Conservation (phyloP, 306 rosid genomes). For the Lablab purpureus region DNA sequence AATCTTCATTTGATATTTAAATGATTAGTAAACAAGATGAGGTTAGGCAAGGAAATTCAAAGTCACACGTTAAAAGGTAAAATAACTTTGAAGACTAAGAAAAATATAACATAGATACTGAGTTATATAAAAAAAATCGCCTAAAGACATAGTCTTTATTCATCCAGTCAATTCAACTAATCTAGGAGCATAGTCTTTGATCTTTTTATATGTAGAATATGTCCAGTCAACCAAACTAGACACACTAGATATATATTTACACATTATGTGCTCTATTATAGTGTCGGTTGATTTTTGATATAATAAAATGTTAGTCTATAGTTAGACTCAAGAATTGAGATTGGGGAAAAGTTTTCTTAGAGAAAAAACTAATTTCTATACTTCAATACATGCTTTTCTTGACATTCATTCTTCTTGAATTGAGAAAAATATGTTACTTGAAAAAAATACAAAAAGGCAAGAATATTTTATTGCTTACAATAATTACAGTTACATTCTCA, state of each 20-base stretch:
- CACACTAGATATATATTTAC: conserved; percentile 6
- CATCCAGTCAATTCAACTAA: not conserved
- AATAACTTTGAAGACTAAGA: conserved; percentile 20
- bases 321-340: not conserved
- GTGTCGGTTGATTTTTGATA: not conserved
- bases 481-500: too few species aligned
- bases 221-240: conserved; percentile 2
- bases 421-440: not conserved
- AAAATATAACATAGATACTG: conserved; percentile 5
- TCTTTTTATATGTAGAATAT: conserved; percentile 26
- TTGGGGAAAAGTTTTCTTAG: not conserved
- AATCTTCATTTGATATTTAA: conserved; percentile 18
- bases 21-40: conserved; percentile 9
- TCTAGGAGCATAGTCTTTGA: not conserved
- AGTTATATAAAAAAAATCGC: conserved; percentile 10
- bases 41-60: conserved; percentile 13
- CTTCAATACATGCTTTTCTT: not conserved
- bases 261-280: not conserved
- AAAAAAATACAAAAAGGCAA: too few species aligned
- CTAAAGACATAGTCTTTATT: conserved; percentile 31
- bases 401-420: not conserved
- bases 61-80: conserved; percentile 13
- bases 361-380: not conserved
- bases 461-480: too few species aligned
- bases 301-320: not conserved